These are phyloP conservation scores for Microascus cirrosus DNA, from an alignment of 2,329 filamentous ascomycete genomes.

Conservation along the genomic window DNA sequence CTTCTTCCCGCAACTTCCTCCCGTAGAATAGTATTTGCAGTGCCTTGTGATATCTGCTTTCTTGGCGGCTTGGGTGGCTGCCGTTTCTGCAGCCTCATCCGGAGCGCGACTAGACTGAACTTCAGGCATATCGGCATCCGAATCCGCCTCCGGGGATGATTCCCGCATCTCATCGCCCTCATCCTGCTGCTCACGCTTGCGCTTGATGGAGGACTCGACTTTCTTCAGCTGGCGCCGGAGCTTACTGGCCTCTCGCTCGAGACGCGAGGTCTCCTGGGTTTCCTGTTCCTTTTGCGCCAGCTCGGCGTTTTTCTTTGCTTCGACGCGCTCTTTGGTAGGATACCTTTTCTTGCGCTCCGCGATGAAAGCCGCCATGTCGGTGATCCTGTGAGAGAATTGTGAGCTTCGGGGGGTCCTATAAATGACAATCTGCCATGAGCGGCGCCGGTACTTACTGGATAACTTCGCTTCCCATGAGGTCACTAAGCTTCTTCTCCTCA, in stretches of 20 bases:
- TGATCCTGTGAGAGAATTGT: constrained; percentile 27
- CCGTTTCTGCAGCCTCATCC: constrained; percentile 13
- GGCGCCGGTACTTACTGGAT: constrained; percentile 34
- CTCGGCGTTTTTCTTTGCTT: constrained; percentile 46
- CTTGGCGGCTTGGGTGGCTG: constrained; percentile 25
- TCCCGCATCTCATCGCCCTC: constrained; percentile 56
- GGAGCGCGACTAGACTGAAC: constrained; percentile 35
- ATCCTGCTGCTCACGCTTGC: constrained; percentile 56
- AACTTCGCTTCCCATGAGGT: constrained; percentile 42
- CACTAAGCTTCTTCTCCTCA: constrained; percentile 57
- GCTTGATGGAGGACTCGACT: constrained; percentile 59
- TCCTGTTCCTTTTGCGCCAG: constrained; percentile 35
- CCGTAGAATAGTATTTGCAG: constrained; percentile 62
- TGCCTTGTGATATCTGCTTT: constrained; percentile 52
- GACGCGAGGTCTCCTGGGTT: constrained; percentile 9
- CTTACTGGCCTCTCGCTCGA: constrained; percentile 51
- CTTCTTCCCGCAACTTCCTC: constrained; percentile 60
- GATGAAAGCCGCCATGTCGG: constrained; percentile 70
- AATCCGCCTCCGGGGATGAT: constrained; percentile 32
- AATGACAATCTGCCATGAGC: background rate
- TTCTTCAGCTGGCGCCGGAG: constrained; percentile 54
- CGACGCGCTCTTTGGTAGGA: constrained; percentile 63
- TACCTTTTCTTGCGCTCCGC: constrained; percentile 69
- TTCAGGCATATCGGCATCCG: constrained; percentile 50
- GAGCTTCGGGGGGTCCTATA: background rate